phyloP scores from a whole-genome alignment of 192 early-diverging fungal genomes.

The Jimgerdemannia flammicorona region DNA sequence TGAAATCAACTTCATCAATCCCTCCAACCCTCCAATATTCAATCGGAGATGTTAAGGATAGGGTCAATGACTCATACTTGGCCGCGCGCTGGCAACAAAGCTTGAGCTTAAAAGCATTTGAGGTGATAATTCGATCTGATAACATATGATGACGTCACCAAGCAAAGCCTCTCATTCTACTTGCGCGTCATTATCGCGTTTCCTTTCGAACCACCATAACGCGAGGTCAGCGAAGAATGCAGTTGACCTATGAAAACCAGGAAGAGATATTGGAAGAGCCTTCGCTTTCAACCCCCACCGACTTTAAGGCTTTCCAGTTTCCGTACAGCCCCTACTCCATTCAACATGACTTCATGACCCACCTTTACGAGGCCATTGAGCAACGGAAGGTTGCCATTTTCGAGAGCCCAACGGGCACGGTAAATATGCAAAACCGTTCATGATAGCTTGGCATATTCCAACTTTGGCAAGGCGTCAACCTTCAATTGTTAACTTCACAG shows the following conservation, averaged over 20 bases:
- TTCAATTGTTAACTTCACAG: conserved; percentile 19
- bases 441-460: neutral
- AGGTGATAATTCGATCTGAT: too few species aligned
- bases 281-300: neutral
- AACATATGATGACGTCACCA: too few species aligned
- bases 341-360: conserved; percentile 75
- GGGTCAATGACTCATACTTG: too few species aligned
- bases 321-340: conserved; percentile 72
- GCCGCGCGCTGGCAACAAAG: too few species aligned
- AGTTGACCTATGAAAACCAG: neutral
- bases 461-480: neutral
- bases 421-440: conserved; percentile 16
- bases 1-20: too few species aligned
- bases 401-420: conserved; percentile 92
- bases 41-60: too few species aligned
- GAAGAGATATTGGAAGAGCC: neutral
- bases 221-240: neutral
- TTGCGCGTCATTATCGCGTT: too few species aligned
- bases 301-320: conserved; percentile 30
- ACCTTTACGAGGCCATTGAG: conserved; percentile 68
- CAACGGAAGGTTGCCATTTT: conserved; percentile 72
- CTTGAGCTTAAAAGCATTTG: too few species aligned
- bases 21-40: too few species aligned
- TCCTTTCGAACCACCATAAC: too few species aligned
- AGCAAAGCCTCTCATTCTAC: too few species aligned